Evolutionary conservation across 345 rosid genomes (phyloP).

Genomic region (Corchorus olitorius): DNA sequence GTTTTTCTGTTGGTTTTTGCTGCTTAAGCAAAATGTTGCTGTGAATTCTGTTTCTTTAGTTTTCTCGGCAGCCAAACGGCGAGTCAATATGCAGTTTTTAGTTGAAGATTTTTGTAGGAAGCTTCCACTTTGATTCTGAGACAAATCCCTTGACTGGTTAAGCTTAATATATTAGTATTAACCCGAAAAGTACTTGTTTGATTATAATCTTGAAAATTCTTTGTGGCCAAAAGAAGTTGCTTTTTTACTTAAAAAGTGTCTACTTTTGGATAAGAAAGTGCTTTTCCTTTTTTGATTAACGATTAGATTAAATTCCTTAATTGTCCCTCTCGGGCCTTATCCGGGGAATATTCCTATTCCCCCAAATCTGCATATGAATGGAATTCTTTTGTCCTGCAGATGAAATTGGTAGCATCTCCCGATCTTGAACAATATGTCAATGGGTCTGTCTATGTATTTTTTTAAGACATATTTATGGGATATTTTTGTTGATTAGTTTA

Average conservation of each 20-base stretch:
- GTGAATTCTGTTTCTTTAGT: not conserved
- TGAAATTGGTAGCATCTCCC: not conserved
- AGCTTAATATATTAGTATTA: not conserved
- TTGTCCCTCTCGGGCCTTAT: not conserved
- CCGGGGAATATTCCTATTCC: not conserved
- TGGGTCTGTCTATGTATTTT: not conserved
- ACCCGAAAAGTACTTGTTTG: too few relatives aligned
- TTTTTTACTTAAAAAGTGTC: not conserved
- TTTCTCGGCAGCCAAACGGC: slow-evolving; percentile 5
- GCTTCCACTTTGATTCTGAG: not conserved
- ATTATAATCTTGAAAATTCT: too few relatives aligned
- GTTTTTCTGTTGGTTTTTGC: not conserved
- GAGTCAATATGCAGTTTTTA: not conserved
- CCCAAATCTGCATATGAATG: not conserved
- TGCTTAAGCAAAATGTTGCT: not conserved
- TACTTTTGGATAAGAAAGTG: not conserved
- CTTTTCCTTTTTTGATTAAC: not conserved
- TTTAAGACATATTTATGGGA: not conserved
- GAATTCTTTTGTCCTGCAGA: not conserved
- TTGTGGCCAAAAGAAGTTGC: not conserved
- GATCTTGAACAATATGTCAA: not conserved
- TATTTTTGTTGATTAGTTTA: not conserved
- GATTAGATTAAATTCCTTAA: not conserved
- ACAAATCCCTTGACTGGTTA: not conserved
- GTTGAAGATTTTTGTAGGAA: not conserved